A percentile compares a stretch with the other conserved stretches of the same genome.
Conservation (phyloP, 177 flowering plant genomes). For the Vitis hybrid region DNA sequence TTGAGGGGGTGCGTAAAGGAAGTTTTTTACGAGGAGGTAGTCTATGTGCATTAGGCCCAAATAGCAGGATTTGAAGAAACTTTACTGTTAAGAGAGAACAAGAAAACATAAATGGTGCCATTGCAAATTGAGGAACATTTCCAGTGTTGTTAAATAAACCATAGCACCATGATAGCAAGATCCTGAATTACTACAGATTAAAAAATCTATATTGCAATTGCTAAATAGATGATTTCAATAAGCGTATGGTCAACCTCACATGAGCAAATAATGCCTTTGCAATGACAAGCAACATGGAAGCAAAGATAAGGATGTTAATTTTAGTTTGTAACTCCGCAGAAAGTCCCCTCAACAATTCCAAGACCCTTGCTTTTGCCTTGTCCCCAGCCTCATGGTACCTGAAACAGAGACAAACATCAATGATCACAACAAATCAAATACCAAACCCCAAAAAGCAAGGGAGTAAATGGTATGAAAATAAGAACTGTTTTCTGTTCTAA, state of each 20-base stretch:
- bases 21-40: no score
- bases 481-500: background rate
- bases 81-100: no score
- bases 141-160: background rate
- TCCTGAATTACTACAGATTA: background rate
- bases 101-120: background rate
- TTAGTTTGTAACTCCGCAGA: slow-evolving; percentile 74
- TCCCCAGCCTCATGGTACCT: slow-evolving; percentile 89
- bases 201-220: background rate
- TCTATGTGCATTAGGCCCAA: no score
- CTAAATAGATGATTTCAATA: background rate
- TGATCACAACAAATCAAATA: no score
- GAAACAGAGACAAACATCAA: slow-evolving; percentile 15
- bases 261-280: slow-evolving; percentile 91
- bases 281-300: slow-evolving; percentile 88
- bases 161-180: background rate
- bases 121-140: background rate
- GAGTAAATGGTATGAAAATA: background rate
- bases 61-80: no score
- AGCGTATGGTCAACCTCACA: slow-evolving; percentile 57
- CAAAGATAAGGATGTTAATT: slow-evolving; percentile 79
- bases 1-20: no score
- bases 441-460: no score
- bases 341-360: slow-evolving; percentile 74
- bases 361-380: slow-evolving; percentile 69